These are phyloP conservation scores for Rhizopus delemar DNA, from an alignment of 371 early-diverging fungal genomes.

Conservation along the genomic window DNA sequence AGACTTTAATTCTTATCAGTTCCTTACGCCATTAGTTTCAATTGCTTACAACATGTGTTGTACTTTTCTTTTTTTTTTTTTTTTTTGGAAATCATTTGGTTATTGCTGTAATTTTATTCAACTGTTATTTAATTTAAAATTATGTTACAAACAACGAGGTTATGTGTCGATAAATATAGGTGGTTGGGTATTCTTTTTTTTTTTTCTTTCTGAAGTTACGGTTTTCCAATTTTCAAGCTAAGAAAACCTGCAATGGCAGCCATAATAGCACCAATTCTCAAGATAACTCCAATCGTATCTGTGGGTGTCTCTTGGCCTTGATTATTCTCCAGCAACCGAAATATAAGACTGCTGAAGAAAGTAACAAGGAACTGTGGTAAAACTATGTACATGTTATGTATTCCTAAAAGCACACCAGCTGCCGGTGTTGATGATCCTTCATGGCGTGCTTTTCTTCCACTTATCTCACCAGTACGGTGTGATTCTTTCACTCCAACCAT, in stretches of 20 bases:
- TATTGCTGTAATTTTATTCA: no score
- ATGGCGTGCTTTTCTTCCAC: background rate
- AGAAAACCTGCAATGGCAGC: constrained; percentile 61
- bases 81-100: no score
- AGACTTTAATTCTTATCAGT: no score
- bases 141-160: no score
- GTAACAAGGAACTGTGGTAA: constrained; percentile 89
- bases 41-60: no score
- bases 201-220: background rate
- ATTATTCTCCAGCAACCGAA: constrained; percentile 59
- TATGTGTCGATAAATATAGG: background rate
- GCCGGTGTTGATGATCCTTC: constrained; percentile 27
- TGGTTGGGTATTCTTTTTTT: background rate
- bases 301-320: constrained; percentile 34
- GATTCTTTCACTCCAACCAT: constrained; percentile 15
- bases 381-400: constrained; percentile 93
- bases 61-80: no score
- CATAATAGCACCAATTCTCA: constrained; percentile 66
- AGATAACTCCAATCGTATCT: constrained; percentile 62
- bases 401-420: constrained; percentile 87
- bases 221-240: constrained; percentile 30
- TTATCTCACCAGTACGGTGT: background rate
- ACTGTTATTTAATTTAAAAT: no score
- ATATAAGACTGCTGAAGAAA: constrained; percentile 73
- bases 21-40: no score